Base-by-base conservation (phyloP, 2,329 filamentous ascomycete species). In the Neospermospora avenae region DNA sequence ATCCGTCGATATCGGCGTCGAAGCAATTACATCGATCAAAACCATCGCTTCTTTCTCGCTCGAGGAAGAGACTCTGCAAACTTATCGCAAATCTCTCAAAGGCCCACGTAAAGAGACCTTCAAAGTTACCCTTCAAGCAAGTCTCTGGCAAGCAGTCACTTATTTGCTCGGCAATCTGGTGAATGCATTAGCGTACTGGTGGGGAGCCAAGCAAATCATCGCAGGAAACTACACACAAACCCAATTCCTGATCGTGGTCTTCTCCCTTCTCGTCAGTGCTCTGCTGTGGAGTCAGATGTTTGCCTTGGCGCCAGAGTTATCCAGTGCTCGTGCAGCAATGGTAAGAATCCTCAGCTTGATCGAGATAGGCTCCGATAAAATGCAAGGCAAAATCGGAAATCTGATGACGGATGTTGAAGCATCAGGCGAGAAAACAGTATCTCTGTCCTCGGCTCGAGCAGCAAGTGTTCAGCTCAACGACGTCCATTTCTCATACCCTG, bases 171-270 rank as follows among this genome's bases (percentile, higher is more conserved):
- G 85, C 20, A 88, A 87, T 67, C 78, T 89, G 46, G 82, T 90
- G 24, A 89, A 91, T 69, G 87, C 88, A 0, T 81, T 93, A 56
- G 86, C 88, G 1, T 91, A 91, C 74, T 92, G 88, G 87, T 92
- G 89, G 88, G 89, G 89, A 4, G 81, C 87, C 0, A 87, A 84
- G 67, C 84, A 86, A 60, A 89, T 92, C 62, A 81, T 86, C 57
- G 78, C 80, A 41, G 87, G 88, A 3, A 77, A 82, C 59, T 88
- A 87, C 65, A 59, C 79, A 74, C 83, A 83, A 45, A 83, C 85
- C 28, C 82, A 88, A 11, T 92, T 91, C 76, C 84, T 92, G 70
- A 88, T 90, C 67, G 86, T 92, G 10, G 78, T 91, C 2, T 80
- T 89, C 16, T 80, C 87, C 3, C 82, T 92, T 67, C 80, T 92